Percentiles rank a stretch among this genome's conserved stretches.
phyloP scores from a whole-genome alignment of 352 stramenopile species.

The Phytophthora quininea region DNA sequence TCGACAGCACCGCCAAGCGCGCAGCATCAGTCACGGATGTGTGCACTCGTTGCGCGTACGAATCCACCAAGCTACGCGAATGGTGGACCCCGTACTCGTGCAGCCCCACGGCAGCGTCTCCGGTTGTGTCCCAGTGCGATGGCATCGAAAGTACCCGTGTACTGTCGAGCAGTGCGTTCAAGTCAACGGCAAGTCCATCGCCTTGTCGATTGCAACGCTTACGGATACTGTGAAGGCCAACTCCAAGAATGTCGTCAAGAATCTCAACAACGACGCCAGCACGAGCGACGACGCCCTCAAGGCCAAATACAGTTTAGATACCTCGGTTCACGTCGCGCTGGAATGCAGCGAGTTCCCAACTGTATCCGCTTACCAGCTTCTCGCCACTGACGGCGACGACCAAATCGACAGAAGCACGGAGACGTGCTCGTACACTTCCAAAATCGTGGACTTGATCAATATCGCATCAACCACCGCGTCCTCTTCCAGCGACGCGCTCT shows the following conservation, averaged over 20 bases:
- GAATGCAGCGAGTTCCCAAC: not conserved
- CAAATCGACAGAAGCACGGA: not conserved
- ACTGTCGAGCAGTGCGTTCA: not conserved
- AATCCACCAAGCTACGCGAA: not conserved
- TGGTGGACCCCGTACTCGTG: conserved; percentile 1
- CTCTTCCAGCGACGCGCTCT: not conserved
- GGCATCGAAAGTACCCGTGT: not conserved
- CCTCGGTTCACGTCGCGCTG: not conserved
- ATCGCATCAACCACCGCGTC: not conserved
- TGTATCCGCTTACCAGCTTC: not conserved
- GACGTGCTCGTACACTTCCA: not conserved
- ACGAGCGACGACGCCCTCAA: not conserved
- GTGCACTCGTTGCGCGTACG: not conserved
- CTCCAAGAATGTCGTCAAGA: not conserved
- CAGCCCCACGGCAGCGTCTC: not conserved
- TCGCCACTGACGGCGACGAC: not conserved
- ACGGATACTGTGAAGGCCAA: not conserved
- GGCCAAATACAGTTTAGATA: not conserved
- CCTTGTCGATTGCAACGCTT: not conserved
- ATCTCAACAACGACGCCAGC: not conserved
- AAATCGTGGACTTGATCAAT: not conserved
- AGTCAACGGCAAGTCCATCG: not conserved
- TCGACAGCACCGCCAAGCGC: not conserved
- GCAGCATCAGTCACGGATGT: not conserved
- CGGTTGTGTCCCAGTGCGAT: not conserved